phyloP scores from a whole-genome alignment of 305 asterid genomes.

The Rubia balearica region DNA sequence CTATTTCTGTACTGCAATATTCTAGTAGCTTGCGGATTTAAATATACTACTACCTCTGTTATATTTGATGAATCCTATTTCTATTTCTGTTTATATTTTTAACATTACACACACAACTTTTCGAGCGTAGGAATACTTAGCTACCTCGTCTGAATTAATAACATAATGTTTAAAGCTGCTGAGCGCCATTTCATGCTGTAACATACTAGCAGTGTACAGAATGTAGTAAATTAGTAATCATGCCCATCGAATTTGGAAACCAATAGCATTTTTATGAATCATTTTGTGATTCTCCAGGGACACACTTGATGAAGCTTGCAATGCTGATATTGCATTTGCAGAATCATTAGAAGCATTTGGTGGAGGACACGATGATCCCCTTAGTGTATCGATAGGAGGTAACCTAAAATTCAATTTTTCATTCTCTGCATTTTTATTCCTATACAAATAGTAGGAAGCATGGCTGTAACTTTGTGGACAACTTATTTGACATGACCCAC shows the following conservation, averaged over 20 bases:
- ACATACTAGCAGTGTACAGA: neutral
- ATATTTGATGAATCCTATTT: neutral
- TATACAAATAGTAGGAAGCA: neutral
- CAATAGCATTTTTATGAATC: neutral
- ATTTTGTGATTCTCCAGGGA: constrained; percentile 45
- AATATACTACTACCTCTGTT: neutral
- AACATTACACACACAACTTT: neutral
- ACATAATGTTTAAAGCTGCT: too few species aligned
- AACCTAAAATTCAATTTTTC: constrained; percentile 2
- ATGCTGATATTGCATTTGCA: constrained; percentile 72
- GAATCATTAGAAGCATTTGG: constrained; percentile 90
- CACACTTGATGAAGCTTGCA: constrained; percentile 70
- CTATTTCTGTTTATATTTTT: neutral
- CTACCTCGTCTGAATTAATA: neutral
- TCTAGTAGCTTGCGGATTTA: neutral
- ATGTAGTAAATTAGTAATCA: neutral
- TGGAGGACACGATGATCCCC: constrained; percentile 91
- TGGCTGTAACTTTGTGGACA: neutral
- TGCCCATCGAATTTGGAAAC: neutral
- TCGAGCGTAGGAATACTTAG: neutral
- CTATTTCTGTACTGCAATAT: neutral
- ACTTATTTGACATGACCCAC: neutral
- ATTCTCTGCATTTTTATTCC: neutral
- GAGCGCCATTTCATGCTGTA: neutral
- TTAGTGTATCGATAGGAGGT: constrained; percentile 93